Conservation (phyloP, 2,329 filamentous ascomycete genomes). For the Ceratocystis harringtonii region DNA sequence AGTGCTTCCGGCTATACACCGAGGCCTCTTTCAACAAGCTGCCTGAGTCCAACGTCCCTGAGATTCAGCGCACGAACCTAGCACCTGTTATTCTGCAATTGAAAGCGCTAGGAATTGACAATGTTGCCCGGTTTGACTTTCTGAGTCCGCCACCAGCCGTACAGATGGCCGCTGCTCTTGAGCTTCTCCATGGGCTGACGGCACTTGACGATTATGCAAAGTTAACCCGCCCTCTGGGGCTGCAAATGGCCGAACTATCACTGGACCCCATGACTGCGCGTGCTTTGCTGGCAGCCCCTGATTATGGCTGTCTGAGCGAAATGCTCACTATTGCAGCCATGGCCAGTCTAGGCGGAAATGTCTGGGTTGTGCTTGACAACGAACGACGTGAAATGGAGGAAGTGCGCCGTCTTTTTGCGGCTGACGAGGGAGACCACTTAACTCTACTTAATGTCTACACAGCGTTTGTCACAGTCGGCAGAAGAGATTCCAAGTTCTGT, state of each 20-base stretch:
- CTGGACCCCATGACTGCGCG: slow-evolving; percentile 95
- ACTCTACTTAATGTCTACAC: slow-evolving; percentile 90
- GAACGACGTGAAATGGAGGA: slow-evolving; percentile 62
- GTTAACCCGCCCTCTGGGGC: slow-evolving; percentile 74
- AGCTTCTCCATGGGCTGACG: slow-evolving; percentile 73
- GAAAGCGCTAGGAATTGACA: slow-evolving; percentile 89
- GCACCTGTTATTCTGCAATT: slow-evolving; percentile 79
- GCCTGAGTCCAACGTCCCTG: slow-evolving; percentile 61
- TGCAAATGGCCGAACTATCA: slow-evolving; percentile 82
- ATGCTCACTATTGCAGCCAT: slow-evolving; percentile 88
- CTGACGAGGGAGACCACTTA: slow-evolving; percentile 84
- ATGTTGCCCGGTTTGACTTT: slow-evolving; percentile 81
- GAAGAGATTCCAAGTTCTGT: slow-evolving; percentile 74
- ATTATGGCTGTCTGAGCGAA: slow-evolving; percentile 68
- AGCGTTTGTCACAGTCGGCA: slow-evolving; percentile 68
- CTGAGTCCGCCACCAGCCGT: slow-evolving; percentile 73
- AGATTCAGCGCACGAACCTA: slow-evolving; percentile 84
- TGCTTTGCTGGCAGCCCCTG: slow-evolving; percentile 58
- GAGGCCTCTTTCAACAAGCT: slow-evolving; percentile 54
- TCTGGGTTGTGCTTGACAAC: slow-evolving; percentile 70
- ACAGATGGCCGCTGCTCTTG: slow-evolving; percentile 70
- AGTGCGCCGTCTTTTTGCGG: slow-evolving; percentile 67
- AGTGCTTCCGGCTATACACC: slow-evolving; percentile 87
- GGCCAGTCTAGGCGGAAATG: slow-evolving; percentile 62
- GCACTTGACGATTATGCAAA: slow-evolving; percentile 82